Evolutionary conservation across 202 grass and related monocot genomes (phyloP).

Genomic region (Hordeum pubiflorum): DNA sequence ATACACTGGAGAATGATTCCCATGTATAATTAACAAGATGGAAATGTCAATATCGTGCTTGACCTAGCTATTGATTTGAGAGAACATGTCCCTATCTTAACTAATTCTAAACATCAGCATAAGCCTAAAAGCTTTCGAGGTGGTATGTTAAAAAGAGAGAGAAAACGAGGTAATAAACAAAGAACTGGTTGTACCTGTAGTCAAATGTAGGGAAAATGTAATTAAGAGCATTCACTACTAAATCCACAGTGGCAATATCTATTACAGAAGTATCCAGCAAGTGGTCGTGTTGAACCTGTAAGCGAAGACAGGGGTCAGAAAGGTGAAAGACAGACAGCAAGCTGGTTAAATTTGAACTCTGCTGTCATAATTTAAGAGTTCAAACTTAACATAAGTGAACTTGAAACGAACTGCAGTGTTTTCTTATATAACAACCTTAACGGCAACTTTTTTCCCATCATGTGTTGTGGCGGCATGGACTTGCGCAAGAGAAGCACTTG

Average conservation of each 20-base stretch:
- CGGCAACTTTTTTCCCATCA: slow-evolving; percentile 79
- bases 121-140: not conserved
- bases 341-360: not conserved
- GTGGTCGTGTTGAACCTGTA: slow-evolving; percentile 90
- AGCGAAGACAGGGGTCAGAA: slow-evolving; percentile 7
- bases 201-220: slow-evolving; percentile 82
- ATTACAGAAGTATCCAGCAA: slow-evolving; percentile 64
- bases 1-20: not conserved
- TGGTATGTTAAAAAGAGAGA: not conserved
- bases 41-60: not conserved
- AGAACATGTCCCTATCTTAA: not conserved
- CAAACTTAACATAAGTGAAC: slow-evolving; percentile 6
- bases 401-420: not conserved
- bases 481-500: slow-evolving; percentile 97
- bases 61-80: not conserved
- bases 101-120: not conserved
- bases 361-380: not conserved
- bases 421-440: slow-evolving; percentile 58
- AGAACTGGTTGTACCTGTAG: slow-evolving; percentile 58
- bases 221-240: slow-evolving; percentile 79
- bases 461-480: slow-evolving; percentile 88
- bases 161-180: not conserved
- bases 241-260: slow-evolving; percentile 88
- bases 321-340: not conserved
- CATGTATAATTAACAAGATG: slow-evolving; percentile 14